phyloP scores from a whole-genome alignment of 805 yeast species.

The Candida ficus region DNA sequence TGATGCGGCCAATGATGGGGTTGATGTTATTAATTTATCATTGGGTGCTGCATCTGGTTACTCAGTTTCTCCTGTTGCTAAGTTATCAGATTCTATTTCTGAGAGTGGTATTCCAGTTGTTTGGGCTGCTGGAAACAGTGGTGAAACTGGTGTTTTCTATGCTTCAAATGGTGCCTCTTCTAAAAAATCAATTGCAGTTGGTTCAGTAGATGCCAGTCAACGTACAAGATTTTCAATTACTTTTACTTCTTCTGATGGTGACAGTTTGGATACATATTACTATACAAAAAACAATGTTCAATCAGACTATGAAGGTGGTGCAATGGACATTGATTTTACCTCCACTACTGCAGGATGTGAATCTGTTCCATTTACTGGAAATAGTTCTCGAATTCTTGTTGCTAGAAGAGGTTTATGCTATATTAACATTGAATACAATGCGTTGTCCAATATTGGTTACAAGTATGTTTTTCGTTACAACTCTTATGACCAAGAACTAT shows the following conservation, averaged over 20 bases:
- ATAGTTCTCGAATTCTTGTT: too few relatives aligned
- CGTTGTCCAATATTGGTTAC: too few relatives aligned
- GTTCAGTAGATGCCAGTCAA: slow-evolving; percentile 11
- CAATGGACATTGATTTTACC: too few relatives aligned
- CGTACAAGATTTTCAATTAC: slow-evolving; percentile 3
- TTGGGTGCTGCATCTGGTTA: slow-evolving; percentile 12
- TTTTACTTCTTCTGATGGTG: slow-evolving; percentile 9
- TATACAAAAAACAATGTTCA: neutral
- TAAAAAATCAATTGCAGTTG: slow-evolving; percentile 10
- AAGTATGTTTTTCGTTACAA: too few relatives aligned
- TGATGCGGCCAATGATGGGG: slow-evolving; percentile 10
- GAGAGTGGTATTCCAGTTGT: slow-evolving; percentile 8
- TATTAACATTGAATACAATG: too few relatives aligned
- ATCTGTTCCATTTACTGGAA: too few relatives aligned
- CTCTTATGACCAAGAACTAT: too few relatives aligned
- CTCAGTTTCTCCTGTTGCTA: slow-evolving; percentile 8
- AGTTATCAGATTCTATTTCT: too few relatives aligned
- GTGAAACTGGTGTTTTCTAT: slow-evolving; percentile 8
- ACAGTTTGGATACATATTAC: neutral
- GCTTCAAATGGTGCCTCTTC: slow-evolving; percentile 14
- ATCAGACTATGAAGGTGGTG: too few relatives aligned
- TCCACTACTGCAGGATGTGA: too few relatives aligned
- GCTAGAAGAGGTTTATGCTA: too few relatives aligned
- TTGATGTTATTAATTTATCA: slow-evolving; percentile 12
- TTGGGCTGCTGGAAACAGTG: slow-evolving; percentile 17